These are phyloP conservation scores for Ceriops decandra DNA, from an alignment of 345 rosid genomes.

Conservation along the genomic window DNA sequence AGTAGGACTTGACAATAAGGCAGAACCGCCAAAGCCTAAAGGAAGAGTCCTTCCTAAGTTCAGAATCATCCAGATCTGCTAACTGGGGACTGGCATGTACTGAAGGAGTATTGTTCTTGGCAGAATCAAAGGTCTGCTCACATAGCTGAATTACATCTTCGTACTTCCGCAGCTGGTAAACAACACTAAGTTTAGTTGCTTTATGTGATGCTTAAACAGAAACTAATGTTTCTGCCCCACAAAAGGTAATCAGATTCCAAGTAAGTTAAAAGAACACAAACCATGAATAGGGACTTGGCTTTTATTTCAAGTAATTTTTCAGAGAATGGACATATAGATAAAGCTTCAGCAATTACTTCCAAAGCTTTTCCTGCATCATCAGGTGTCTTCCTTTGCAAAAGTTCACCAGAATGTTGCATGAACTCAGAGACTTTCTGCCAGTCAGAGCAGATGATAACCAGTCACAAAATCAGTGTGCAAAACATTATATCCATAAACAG, in stretches of 20 bases:
- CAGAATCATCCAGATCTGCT: constrained; percentile 37
- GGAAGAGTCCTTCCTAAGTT: constrained; percentile 36
- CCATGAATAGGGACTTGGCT: constrained; percentile 72
- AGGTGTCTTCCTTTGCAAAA: constrained; percentile 44
- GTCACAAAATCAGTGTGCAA: constrained; percentile 9
- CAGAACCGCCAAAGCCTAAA: constrained; percentile 65
- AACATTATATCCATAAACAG: background rate
- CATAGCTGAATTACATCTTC: constrained; percentile 83
- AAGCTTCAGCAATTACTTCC: constrained; percentile 63
- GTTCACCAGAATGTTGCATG: constrained; percentile 48
- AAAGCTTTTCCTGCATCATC: constrained; percentile 54
- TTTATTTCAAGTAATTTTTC: constrained; percentile 82
- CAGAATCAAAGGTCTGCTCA: constrained; percentile 70
- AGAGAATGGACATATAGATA: constrained; percentile 54
- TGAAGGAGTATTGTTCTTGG: constrained; percentile 54
- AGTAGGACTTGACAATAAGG: constrained; percentile 66
- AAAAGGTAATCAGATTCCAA: background rate
- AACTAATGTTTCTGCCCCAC: background rate
- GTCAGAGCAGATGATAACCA: constrained; percentile 14
- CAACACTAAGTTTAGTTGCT: constrained; percentile 22
- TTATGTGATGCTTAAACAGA: constrained; percentile 1
- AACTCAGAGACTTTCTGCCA: constrained; percentile 76
- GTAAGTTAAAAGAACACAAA: constrained; percentile 27
- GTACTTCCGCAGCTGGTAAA: constrained; percentile 67
- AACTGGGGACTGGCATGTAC: constrained; percentile 21